Evolutionary conservation across 2,329 filamentous ascomycete species (phyloP).

Genomic region (Fusarium xylarioides): DNA sequence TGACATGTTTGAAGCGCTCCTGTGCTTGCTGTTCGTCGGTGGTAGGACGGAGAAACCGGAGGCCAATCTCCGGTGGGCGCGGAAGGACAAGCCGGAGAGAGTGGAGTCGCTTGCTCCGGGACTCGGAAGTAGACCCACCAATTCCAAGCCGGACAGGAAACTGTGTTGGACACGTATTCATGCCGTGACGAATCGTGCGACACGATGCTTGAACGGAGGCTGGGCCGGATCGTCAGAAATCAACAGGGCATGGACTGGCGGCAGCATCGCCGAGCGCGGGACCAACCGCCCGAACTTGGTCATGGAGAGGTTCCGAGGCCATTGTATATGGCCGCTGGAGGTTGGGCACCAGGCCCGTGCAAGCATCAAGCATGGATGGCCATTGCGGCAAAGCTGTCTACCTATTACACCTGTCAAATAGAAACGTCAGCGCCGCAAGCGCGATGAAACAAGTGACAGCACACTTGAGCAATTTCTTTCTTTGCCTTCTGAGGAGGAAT

Average conservation of each 20-base stretch:
- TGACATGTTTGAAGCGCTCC: neutral
- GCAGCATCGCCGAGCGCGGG: constrained; percentile 16
- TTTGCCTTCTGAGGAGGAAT: neutral
- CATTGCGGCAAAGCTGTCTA: constrained; percentile 11
- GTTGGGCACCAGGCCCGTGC: constrained; percentile 39
- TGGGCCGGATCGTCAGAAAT: constrained; percentile 19
- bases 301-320: neutral
- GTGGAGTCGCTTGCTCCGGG: constrained; percentile 32
- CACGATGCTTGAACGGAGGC: constrained; percentile 15
- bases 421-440: constrained; percentile 11
- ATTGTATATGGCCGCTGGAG: constrained; percentile 3
- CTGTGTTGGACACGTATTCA: constrained; percentile 25
- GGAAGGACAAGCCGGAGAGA: constrained; percentile 24
- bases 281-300: neutral
- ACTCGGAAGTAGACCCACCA: constrained; percentile 12
- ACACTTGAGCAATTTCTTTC: neutral
- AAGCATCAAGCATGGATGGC: constrained; percentile 26
- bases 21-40: constrained; percentile 1
- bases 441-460: neutral
- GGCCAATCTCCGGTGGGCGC: constrained; percentile 15
- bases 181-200: constrained; percentile 21
- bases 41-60: constrained; percentile 20
- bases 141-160: constrained; percentile 13
- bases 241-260: constrained; percentile 10
- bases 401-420: neutral